These are phyloP conservation scores for Scheffersomyces stambukii DNA, from an alignment of 1,139 yeast species.

Conservation along the genomic window DNA sequence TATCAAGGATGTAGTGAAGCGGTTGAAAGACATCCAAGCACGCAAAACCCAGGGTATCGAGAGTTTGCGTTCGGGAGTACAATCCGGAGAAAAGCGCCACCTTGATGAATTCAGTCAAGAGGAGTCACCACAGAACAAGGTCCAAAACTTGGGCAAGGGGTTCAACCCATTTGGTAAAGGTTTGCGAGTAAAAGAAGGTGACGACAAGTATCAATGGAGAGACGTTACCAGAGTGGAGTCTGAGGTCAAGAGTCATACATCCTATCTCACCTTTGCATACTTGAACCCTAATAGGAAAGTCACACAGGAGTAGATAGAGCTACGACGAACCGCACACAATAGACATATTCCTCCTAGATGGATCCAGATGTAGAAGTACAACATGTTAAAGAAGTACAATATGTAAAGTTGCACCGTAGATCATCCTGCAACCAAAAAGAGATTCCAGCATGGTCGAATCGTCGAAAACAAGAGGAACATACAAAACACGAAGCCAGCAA, in stretches of 20 bases:
- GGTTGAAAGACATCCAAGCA: slow-evolving; percentile 75
- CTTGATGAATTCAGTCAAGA: slow-evolving; percentile 10
- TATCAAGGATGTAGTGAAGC: slow-evolving; percentile 73
- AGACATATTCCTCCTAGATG: too few relatives aligned
- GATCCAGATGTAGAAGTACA: too few relatives aligned
- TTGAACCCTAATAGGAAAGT: too few relatives aligned
- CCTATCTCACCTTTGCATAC: slow-evolving; percentile 87
- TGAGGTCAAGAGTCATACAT: slow-evolving; percentile 90
- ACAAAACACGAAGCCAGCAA: too few relatives aligned
- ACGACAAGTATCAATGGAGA: slow-evolving; percentile 71
- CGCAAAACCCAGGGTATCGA: slow-evolving; percentile 72
- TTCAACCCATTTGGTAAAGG: slow-evolving; percentile 93
- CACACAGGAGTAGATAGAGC: neutral
- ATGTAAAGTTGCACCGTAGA: too few relatives aligned
- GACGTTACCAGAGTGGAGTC: slow-evolving; percentile 77
- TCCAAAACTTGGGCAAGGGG: too few relatives aligned
- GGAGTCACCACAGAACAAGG: slow-evolving; percentile 32
- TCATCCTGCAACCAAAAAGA: too few relatives aligned
- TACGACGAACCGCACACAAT: too few relatives aligned
- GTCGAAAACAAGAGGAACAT: too few relatives aligned
- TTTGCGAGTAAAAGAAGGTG: slow-evolving; percentile 79
- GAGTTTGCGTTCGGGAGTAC: slow-evolving; percentile 4
- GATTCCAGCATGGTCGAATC: too few relatives aligned
- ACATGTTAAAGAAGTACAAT: too few relatives aligned
- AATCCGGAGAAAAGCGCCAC: slow-evolving; percentile 21